These are phyloP conservation scores for Phalaenopsis hybrid DNA, from an alignment of 116 monocot species.

Conservation along the genomic window DNA sequence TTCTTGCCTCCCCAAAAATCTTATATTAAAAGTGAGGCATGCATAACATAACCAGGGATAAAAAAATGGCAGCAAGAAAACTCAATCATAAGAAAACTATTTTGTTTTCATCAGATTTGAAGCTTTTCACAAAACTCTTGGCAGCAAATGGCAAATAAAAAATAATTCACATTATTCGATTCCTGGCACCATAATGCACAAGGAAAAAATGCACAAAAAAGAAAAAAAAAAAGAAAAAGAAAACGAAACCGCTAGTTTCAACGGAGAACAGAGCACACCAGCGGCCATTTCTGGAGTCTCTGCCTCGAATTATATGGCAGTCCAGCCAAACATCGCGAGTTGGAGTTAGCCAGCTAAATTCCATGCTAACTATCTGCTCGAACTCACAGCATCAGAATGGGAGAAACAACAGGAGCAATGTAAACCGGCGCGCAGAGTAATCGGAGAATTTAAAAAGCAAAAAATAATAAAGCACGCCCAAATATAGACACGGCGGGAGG, in stretches of 20 bases:
- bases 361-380: neutral
- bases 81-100: neutral
- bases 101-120: neutral
- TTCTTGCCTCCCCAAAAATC: neutral
- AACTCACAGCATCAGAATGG: neutral
- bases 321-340: neutral
- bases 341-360: neutral
- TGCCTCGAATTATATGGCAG: neutral
- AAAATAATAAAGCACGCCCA: neutral
- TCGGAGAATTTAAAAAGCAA: neutral
- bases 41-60: neutral
- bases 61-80: neutral
- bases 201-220: neutral
- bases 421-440: neutral
- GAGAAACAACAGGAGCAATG: neutral
- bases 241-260: neutral
- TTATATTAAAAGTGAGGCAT: neutral
- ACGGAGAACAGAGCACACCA: neutral
- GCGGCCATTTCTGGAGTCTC: neutral
- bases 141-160: neutral
- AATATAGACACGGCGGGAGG: neutral
- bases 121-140: neutral
- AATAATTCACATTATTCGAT: neutral
- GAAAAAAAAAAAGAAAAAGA: neutral
- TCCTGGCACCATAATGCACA: neutral